Percentiles rank a stretch among this genome's conserved stretches.
Conservation (phyloP, 2,329 filamentous ascomycete genomes). For the Fusarium sp. region DNA sequence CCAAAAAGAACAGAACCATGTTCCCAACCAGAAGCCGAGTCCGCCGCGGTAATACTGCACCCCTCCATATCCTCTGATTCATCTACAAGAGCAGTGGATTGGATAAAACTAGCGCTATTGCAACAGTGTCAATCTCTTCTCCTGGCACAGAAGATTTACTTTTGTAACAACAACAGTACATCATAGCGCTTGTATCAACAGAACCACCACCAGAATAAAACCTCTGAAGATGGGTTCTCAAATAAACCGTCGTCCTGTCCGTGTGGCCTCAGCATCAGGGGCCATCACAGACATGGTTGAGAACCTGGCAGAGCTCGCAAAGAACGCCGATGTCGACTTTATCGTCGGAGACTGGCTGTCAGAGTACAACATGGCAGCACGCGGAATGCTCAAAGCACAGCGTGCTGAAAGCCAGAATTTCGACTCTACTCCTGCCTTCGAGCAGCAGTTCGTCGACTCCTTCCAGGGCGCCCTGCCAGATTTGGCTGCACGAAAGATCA, state of each 20-base stretch:
- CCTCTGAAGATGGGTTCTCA: neutral
- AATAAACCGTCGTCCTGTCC: neutral
- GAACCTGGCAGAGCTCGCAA: neutral
- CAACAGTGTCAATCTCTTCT: neutral
- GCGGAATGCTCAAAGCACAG: neutral
- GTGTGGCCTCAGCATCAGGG: neutral
- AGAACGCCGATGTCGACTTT: neutral
- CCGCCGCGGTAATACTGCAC: neutral
- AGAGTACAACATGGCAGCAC: neutral
- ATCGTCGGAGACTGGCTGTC: neutral
- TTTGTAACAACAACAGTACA: too few species aligned
- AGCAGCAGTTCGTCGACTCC: neutral
- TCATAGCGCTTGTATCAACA: too few species aligned
- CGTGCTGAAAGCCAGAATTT: too few species aligned
- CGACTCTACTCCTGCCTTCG: neutral
- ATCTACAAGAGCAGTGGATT: too few species aligned
- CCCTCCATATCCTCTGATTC: too few species aligned
- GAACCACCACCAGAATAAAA: too few species aligned
- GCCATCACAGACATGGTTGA: neutral
- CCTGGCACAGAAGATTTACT: too few species aligned
- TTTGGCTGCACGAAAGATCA: neutral
- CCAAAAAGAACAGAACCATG: neutral
- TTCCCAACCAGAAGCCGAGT: too few species aligned
- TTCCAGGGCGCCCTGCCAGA: neutral
- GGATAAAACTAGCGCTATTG: too few species aligned